Percentiles rank a stretch among this genome's conserved stretches.
phyloP scores from a whole-genome alignment of 345 rosid genomes.

The Eucalyptus pauciflora region DNA sequence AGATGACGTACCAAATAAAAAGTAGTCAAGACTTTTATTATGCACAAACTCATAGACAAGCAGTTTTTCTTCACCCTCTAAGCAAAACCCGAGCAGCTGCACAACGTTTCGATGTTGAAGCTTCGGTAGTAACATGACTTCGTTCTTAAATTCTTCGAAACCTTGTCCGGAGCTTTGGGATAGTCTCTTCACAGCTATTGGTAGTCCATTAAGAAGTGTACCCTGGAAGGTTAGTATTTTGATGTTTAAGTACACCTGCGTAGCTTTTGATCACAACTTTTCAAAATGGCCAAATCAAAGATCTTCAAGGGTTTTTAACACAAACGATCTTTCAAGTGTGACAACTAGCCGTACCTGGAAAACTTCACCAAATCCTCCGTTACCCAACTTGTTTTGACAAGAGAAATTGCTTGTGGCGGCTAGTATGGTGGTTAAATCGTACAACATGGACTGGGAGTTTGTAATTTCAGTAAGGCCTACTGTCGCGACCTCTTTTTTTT shows the following conservation, averaged over 20 bases:
- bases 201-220: constrained; percentile 9
- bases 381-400: not conserved
- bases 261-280: not conserved
- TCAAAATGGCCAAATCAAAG: not conserved
- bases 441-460: not conserved
- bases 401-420: not conserved
- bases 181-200: constrained; percentile 37
- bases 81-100: not conserved
- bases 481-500: too few relatives aligned
- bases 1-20: not conserved
- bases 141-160: not conserved
- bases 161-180: constrained; percentile 29
- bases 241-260: not conserved
- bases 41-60: not conserved
- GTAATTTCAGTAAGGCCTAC: not conserved
- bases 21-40: not conserved
- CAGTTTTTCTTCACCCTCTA: not conserved
- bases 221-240: constrained; percentile 9
- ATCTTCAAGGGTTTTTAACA: not conserved
- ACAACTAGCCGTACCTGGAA: not conserved
- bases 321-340: not conserved
- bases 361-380: not conserved
- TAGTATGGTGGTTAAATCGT: not conserved
- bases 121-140: not conserved
- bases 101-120: not conserved